A percentile compares a stretch with the other conserved stretches of the same genome.
phyloP scores from a whole-genome alignment of 2,329 filamentous ascomycete species.

The Verticillium isaacii region DNA sequence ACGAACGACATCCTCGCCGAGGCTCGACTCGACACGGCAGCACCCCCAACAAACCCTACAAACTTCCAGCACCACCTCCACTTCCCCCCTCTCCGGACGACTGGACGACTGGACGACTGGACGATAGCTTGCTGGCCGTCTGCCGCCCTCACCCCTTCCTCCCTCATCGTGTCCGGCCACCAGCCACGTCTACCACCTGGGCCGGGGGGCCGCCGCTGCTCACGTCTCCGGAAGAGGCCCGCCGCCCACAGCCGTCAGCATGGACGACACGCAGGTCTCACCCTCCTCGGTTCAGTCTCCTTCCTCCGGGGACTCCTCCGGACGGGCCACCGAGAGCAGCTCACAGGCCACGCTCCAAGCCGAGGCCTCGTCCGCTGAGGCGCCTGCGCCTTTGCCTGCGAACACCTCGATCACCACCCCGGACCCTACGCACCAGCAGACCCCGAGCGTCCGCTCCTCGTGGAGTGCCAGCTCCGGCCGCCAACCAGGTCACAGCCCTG shows the following conservation, averaged over 20 bases:
- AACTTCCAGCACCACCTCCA: too few species aligned
- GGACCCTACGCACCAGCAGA: constrained; percentile 1
- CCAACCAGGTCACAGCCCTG: constrained; percentile 28
- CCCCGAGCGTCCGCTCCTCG: constrained; percentile 28
- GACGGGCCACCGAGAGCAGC: not conserved
- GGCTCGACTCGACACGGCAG: too few species aligned
- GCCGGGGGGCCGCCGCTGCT: not conserved
- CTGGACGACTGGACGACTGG: too few species aligned
- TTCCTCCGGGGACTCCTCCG: not conserved
- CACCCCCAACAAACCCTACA: too few species aligned
- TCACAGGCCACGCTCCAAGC: not conserved
- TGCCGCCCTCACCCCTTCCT: too few species aligned
- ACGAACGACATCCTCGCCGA: too few species aligned
- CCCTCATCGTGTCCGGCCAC: too few species aligned
- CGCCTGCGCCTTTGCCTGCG: not conserved
- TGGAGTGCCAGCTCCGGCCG: constrained; percentile 37
- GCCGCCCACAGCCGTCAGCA: not conserved
- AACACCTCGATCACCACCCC: constrained; percentile 10
- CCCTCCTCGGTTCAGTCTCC: constrained; percentile 5
- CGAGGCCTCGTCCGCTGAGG: not conserved
- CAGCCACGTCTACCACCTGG: not conserved
- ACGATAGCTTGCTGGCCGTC: too few species aligned
- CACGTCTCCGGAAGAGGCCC: not conserved
- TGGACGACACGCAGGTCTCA: not conserved
- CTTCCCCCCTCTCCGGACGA: too few species aligned